Evolutionary conservation across 1,284 basidiomycete genomes (phyloP).

Genomic region (Moesziomyces sp.): DNA sequence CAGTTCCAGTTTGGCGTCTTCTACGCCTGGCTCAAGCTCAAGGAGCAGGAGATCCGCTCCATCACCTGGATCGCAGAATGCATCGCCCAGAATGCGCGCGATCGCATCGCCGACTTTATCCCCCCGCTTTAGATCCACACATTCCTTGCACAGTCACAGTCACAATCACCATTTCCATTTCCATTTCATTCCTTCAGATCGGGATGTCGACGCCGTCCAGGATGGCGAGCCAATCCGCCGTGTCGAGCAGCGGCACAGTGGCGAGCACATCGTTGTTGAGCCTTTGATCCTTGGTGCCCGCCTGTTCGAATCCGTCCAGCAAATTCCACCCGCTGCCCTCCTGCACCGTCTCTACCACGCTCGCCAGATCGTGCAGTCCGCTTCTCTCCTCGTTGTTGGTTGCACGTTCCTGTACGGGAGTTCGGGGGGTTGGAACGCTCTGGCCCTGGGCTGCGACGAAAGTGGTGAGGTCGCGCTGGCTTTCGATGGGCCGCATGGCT

Average conservation of each 20-base stretch:
- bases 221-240: constrained; percentile 33
- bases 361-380: constrained; percentile 29
- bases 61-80: constrained; percentile 94
- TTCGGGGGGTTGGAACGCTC: not conserved
- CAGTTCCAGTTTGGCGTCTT: constrained; percentile 66
- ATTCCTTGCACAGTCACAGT: no score
- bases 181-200: not conserved
- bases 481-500: constrained; percentile 3
- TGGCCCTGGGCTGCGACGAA: constrained; percentile 11
- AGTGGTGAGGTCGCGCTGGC: constrained; percentile 25
- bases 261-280: constrained; percentile 11
- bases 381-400: constrained; percentile 1
- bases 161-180: no score
- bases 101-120: constrained; percentile 48
- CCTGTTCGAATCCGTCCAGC: no score
- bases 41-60: constrained; percentile 98
- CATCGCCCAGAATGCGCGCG: constrained; percentile 63
- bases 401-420: not conserved
- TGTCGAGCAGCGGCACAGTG: constrained; percentile 25
- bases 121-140: constrained; percentile 13
- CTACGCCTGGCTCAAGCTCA: constrained; percentile 73
- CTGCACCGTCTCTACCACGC: constrained; percentile 16
- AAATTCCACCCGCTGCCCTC: no score
- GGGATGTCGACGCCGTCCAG: constrained; percentile 34
- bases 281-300: not conserved